Percentiles rank a stretch among this genome's conserved stretches.
Evolutionary conservation across 2,329 filamentous ascomycete species (phyloP).

Genomic region (Aspergillus unguis): DNA sequence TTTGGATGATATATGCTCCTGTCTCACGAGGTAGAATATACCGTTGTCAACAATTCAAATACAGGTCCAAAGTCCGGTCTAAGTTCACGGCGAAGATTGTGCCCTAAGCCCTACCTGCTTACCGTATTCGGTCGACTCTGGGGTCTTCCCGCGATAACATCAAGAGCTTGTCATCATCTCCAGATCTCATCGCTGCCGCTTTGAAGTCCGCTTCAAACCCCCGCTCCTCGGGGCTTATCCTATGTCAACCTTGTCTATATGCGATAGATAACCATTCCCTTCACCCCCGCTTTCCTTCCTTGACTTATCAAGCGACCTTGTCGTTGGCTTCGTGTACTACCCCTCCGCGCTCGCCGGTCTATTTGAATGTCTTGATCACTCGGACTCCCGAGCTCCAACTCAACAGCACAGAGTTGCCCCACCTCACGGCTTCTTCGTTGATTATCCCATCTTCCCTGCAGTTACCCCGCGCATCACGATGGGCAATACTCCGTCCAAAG

Average conservation of each 20-base stretch:
- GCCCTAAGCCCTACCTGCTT: conserved; percentile 24
- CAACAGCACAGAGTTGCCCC: conserved; percentile 4
- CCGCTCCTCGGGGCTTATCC: conserved; percentile 3
- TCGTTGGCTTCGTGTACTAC: conserved; percentile 8
- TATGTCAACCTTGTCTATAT: conserved; percentile 5
- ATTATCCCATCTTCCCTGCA: conserved; percentile 2
- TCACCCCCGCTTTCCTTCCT: neutral
- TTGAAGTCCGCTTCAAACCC: conserved; percentile 1
- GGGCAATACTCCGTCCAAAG: conserved; percentile 50
- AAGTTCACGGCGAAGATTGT: neutral
- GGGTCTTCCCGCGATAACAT: conserved; percentile 15
- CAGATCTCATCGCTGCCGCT: conserved; percentile 17
- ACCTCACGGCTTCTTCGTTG: conserved; percentile 7
- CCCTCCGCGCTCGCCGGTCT: conserved; percentile 17
- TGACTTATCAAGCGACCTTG: neutral
- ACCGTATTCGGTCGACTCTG: conserved; percentile 15
- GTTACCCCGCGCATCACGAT: conserved; percentile 32
- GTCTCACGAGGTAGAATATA: neutral
- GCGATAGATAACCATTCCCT: conserved; percentile 5
- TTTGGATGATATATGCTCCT: neutral
- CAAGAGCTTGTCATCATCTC: conserved; percentile 9
- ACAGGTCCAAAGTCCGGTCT: too few species aligned
- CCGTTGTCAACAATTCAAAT: too few species aligned
- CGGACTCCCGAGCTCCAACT: neutral
- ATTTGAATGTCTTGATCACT: conserved; percentile 24